Base-by-base conservation (phyloP, 2,329 filamentous ascomycete species). In the Pyricularia pennisetigena region DNA sequence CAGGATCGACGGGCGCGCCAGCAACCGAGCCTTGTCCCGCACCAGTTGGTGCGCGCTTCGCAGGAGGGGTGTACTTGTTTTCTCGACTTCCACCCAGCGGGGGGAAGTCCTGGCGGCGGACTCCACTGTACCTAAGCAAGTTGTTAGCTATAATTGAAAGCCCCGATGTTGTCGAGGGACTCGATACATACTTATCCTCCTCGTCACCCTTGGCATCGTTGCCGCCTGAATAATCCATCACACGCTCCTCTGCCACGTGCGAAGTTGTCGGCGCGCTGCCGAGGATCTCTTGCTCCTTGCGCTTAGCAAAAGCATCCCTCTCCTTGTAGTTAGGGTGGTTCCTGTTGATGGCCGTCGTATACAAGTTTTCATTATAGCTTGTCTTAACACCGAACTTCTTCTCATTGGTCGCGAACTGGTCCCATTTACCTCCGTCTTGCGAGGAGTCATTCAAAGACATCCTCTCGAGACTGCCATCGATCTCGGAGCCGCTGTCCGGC, bases 371-470 rank as follows among this genome's bases (percentile, higher is more conserved):
- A 75, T 98, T 89, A 76, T 98, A 99, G 74, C 93, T 93, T 67
- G 91, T 95, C 78, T 88, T 92, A 57, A 96, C 80, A 49, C 95
- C 95, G 75, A 97, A 98, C 32, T 93, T 87, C 68, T 88, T 85
- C 79, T 96, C 92, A 75, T 98, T 98, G 71, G 86, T 89, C 69
- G 92, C 91, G 75, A 99, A 99, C 77, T 99, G 95, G 76, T 99
- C 94, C 95, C 95, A 99, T 10, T 80, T 82, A 7, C 79, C 35
- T 7, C 80, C 81, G 20, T 78, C 74, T 28, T 28, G 24, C 16
- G 59, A 28, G 16, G 59, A 62, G 26, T 28, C 28, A 67, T 76
- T 78, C n/a, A 76, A 73, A 2, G 82, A 74, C 63, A 82, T 73
- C 66, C 81, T 86, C 74, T 95, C 93, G 28, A 97, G 83, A 65